Percentiles rank a stretch among this genome's conserved stretches.
Evolutionary conservation across 495 filamentous ascomycete genomes (phyloP).

Genomic region (Xylaria scruposa): DNA sequence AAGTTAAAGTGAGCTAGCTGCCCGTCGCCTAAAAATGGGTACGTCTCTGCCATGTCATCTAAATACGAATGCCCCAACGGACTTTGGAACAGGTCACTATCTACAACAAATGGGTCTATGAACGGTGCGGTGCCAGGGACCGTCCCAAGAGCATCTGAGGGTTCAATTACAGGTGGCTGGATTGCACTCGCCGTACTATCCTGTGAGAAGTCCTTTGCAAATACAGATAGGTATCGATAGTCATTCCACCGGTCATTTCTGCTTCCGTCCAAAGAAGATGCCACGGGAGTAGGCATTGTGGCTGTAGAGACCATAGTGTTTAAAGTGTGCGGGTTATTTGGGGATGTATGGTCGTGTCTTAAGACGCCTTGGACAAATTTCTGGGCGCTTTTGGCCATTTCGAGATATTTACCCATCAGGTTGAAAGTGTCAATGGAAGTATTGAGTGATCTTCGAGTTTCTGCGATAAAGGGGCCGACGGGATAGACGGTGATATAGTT

Average conservation of each 20-base stretch:
- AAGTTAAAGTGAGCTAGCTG: background rate
- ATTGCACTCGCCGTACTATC: background rate
- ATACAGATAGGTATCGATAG: background rate
- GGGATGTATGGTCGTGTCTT: background rate
- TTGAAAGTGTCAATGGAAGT: background rate
- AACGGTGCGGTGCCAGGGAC: background rate
- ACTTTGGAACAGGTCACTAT: background rate
- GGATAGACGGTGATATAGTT: background rate
- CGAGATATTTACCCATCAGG: background rate
- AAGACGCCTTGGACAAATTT: background rate
- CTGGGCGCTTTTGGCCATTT: background rate
- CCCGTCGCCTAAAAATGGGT: background rate
- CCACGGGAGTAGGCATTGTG: background rate
- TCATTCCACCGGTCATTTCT: slow-evolving; percentile 1
- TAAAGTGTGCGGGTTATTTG: background rate
- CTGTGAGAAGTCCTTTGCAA: background rate
- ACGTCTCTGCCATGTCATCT: slow-evolving; percentile 3
- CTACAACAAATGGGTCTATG: background rate
- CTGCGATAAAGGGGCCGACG: background rate
- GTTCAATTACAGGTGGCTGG: background rate
- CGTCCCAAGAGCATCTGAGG: background rate
- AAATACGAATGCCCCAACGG: background rate
- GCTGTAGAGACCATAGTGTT: background rate
- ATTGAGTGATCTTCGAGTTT: slow-evolving; percentile 11
- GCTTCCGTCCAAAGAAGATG: background rate